A percentile compares a stretch with the other conserved stretches of the same genome.
Conservation (phyloP, 345 rosid genomes). For the Pugionium dolabratum region DNA sequence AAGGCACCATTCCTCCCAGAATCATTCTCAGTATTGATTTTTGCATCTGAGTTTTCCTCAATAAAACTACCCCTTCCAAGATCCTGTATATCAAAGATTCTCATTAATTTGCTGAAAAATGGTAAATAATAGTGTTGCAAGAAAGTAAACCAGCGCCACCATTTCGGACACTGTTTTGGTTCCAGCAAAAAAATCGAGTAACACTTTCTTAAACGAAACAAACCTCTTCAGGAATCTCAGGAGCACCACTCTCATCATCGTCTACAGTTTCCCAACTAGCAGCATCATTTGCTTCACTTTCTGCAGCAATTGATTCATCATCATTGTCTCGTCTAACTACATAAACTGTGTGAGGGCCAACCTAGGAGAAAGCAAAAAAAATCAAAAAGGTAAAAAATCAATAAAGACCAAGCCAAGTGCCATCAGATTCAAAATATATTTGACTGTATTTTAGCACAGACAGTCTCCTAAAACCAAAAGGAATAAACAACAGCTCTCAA, state of each 20-base stretch:
- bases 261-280: constrained; percentile 98
- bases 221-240: constrained; percentile 74
- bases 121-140: constrained; percentile 2
- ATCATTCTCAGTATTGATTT: constrained; percentile 45
- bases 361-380: constrained; percentile 51
- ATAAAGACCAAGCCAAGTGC: constrained; percentile 16
- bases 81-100: constrained; percentile 52
- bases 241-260: constrained; percentile 67
- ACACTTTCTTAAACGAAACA: constrained; percentile 33
- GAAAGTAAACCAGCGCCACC: constrained; percentile 14
- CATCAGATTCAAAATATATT: constrained; percentile 5
- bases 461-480: constrained; percentile 18
- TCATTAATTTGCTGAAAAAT: constrained; percentile 21
- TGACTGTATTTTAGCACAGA: constrained; percentile 2
- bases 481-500: neutral
- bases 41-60: constrained; percentile 47
- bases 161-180: constrained; percentile 13
- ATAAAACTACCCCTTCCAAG: constrained; percentile 43
- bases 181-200: constrained; percentile 21
- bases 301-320: constrained; percentile 76
- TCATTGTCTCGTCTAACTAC: constrained; percentile 96
- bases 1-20: constrained; percentile 71
- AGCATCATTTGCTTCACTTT: constrained; percentile 86
- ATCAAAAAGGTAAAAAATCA: constrained; percentile 34
- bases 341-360: constrained; percentile 97